Evolutionary conservation across 75 land plant species (phyloP).

Genomic region (Cryptomeria japonica): DNA sequence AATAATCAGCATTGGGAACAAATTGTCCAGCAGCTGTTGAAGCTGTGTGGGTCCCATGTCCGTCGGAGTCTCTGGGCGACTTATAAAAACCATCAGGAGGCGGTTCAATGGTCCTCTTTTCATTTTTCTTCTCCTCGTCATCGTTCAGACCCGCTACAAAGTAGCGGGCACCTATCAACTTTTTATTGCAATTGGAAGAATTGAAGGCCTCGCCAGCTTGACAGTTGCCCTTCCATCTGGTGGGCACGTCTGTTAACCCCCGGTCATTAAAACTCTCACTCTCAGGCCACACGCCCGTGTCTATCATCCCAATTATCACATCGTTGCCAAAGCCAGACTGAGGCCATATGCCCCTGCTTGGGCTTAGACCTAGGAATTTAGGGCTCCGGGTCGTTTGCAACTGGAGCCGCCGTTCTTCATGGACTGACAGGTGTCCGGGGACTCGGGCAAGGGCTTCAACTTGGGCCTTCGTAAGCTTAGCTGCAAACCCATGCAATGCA

Average conservation of each 20-base stretch:
- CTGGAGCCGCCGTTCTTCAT: conserved; percentile 22
- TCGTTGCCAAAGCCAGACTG: conserved; percentile 33
- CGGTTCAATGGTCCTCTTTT: conserved; percentile 16
- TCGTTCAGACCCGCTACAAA: no score
- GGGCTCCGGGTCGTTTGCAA: conserved; percentile 71
- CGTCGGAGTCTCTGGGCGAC: conserved; percentile 50
- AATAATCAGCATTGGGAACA: conserved; percentile 52
- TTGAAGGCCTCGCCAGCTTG: conserved; percentile 32
- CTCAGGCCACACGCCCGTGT: conserved; percentile 73
- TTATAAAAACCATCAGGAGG: neutral
- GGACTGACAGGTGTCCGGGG: conserved; percentile 32
- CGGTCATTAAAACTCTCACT: conserved; percentile 42
- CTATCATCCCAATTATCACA: conserved; percentile 53
- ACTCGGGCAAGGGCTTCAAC: conserved; percentile 20
- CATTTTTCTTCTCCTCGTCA: no score
- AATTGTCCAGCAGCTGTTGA: conserved; percentile 71
- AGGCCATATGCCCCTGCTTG: neutral
- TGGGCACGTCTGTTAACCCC: conserved; percentile 31
- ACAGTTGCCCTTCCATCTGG: conserved; percentile 55
- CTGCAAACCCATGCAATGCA: conserved; percentile 51
- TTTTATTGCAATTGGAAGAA: conserved; percentile 41
- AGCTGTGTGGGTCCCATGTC: conserved; percentile 87
- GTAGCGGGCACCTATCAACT: conserved; percentile 67
- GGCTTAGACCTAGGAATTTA: conserved; percentile 50
- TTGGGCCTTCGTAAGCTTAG: conserved; percentile 29